A percentile compares a stretch with the other conserved stretches of the same genome.
Evolutionary conservation across 768 basidiomycete genomes (phyloP).

Genomic region (Termitomyces sp.): DNA sequence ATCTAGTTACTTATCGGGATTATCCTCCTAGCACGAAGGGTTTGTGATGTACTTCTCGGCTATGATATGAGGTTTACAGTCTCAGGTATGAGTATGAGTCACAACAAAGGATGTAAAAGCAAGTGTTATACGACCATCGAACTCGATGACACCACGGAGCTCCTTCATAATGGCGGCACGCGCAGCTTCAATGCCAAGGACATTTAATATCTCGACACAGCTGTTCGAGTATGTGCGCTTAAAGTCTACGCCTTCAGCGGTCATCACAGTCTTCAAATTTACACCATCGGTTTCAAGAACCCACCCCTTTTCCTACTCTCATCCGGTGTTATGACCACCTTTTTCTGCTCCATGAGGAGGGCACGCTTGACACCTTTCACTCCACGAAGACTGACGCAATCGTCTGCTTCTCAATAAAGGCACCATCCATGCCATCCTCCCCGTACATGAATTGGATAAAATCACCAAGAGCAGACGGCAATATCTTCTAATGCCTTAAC

Average conservation of each 20-base stretch:
- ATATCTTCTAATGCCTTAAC: slow-evolving; percentile 98
- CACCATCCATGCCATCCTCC: slow-evolving; percentile 99
- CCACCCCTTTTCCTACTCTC: slow-evolving; percentile 91
- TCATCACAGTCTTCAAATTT: slow-evolving; percentile 93
- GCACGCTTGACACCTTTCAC: slow-evolving; percentile 88
- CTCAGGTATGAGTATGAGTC: no score
- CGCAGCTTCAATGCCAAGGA: slow-evolving; percentile 95
- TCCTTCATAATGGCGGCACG: slow-evolving; percentile 93
- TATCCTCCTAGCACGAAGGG: no score
- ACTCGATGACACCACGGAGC: slow-evolving; percentile 92
- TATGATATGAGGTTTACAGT: no score
- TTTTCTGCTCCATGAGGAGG: slow-evolving; percentile 88
- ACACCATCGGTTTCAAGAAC: slow-evolving; percentile 96
- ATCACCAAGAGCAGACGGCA: slow-evolving; percentile 93
- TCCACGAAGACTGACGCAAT: slow-evolving; percentile 91
- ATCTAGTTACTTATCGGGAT: no score
- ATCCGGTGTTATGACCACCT: slow-evolving; percentile 54
- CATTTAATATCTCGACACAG: slow-evolving; percentile 90
- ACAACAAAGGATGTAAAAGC: no score
- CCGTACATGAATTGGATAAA: slow-evolving; percentile 96
- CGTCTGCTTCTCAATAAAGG: slow-evolving; percentile 93
- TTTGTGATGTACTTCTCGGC: no score
- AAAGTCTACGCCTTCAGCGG: slow-evolving; percentile 92
- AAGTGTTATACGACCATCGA: no score
- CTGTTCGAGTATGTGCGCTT: slow-evolving; percentile 94